Base-by-base conservation (phyloP, 768 basidiomycete species). In the Auriscalpium microsporum region DNA sequence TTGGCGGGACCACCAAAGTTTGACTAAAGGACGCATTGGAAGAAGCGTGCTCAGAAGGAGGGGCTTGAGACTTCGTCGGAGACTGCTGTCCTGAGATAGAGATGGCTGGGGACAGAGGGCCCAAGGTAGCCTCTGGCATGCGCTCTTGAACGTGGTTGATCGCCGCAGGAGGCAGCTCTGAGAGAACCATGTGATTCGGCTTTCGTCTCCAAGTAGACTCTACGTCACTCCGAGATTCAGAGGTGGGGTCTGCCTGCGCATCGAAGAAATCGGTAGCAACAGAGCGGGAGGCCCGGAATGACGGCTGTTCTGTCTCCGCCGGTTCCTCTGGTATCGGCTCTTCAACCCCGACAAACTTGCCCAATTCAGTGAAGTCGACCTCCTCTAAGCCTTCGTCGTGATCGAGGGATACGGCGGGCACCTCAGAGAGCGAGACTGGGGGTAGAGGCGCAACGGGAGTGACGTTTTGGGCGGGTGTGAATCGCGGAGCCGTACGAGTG, bases 291-390 rank as follows among this genome's bases (percentile, higher is more conserved):
- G 72, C 63, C 19, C 72, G 72, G 17, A 56, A 50, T n/a, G 54
- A 60, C 40, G 64, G 59, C 21, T 55, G 54, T 8, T 55, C 36
- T 11, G 40, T 67, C 57, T 58, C 62, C 42, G 62, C 48, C 21
- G 67, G 58, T 19, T 67, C 56, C 28, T 63, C 42, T 17, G 28
- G 8, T 53, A 53, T 28, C 58, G 63, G 33, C 13, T 65, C 50
- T 33, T 68, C 68, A 48, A 71, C 71, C 33, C 79, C 82, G 10
- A 87, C 74, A 56, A 91, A 80, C 69, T 81, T 84, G 45, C 75
- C 86, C 66, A 90, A 74, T 48, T 92, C 88, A 2, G 79, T 78
- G 61, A 90, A 92, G 63, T 91, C 88, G 8, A 92, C 79, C n/a
- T 87, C 78, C 63, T 90, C 88, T 3, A 90, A 75, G 53, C 82